phyloP scores from a whole-genome alignment of 2,329 filamentous ascomycete species.

The Aspergillus brasiliensis region DNA sequence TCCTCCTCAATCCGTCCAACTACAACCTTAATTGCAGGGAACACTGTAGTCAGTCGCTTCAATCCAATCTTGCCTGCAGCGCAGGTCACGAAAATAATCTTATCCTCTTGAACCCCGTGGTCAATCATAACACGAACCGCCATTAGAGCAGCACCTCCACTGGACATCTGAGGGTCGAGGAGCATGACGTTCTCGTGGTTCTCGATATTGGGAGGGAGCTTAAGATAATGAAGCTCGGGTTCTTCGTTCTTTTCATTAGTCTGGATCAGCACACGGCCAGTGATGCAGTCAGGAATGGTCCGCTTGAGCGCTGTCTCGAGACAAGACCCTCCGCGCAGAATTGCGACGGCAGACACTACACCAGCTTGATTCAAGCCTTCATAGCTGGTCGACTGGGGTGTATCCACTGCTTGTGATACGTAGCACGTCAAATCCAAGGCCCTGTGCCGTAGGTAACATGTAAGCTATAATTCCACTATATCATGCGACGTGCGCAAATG shows the following conservation, averaged over 20 bases:
- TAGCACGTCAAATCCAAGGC: slow-evolving; percentile 78
- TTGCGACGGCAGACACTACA: slow-evolving; percentile 79
- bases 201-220: slow-evolving; percentile 72
- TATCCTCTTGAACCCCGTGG: slow-evolving; percentile 81
- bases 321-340: slow-evolving; percentile 84
- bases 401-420: slow-evolving; percentile 63
- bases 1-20: slow-evolving; percentile 80
- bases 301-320: slow-evolving; percentile 86
- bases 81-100: slow-evolving; percentile 91
- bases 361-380: slow-evolving; percentile 70
- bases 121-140: slow-evolving; percentile 94
- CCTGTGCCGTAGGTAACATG: slow-evolving; percentile 44
- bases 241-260: slow-evolving; percentile 83
- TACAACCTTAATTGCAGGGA: slow-evolving; percentile 82
- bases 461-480: slow-evolving; percentile 1
- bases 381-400: slow-evolving; percentile 71
- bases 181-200: slow-evolving; percentile 80
- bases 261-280: slow-evolving; percentile 86
- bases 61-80: slow-evolving; percentile 82
- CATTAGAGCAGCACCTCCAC: slow-evolving; percentile 84
- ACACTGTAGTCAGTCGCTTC: slow-evolving; percentile 83
- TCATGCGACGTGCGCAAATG: not conserved
- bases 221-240: slow-evolving; percentile 88
- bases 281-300: slow-evolving; percentile 89
- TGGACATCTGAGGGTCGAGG: slow-evolving; percentile 92